Evolutionary conservation across 2,329 filamentous ascomycete genomes (phyloP).

Genomic region (Cercospora berteroae): DNA sequence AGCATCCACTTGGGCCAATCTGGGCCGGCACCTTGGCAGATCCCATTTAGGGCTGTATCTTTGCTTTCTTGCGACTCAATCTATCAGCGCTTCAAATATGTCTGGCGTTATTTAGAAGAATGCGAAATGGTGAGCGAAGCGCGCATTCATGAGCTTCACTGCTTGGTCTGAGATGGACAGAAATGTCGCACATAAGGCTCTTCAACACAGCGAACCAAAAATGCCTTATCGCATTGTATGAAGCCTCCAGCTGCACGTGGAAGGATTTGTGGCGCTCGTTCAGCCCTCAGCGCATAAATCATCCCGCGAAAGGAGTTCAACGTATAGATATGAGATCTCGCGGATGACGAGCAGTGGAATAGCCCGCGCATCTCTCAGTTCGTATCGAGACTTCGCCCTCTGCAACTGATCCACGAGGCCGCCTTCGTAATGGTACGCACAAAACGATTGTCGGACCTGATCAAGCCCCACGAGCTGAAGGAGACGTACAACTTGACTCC

Average conservation of each 20-base stretch:
- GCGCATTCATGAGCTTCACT: neutral
- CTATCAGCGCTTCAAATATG: neutral
- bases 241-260: neutral
- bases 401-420: neutral
- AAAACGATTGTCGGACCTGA: slow-evolving; percentile 6
- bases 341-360: neutral
- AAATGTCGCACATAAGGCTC: neutral
- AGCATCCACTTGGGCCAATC: neutral
- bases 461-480: slow-evolving; percentile 14
- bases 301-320: neutral
- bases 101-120: neutral
- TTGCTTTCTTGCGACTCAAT: neutral
- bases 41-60: neutral
- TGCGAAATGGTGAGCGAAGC: neutral
- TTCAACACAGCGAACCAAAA: neutral
- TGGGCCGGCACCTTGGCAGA: neutral
- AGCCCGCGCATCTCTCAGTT: neutral
- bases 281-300: neutral
- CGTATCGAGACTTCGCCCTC: neutral
- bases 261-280: neutral
- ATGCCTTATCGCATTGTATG: neutral
- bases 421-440: neutral
- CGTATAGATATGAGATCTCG: neutral
- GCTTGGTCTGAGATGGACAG: neutral
- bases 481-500: slow-evolving; percentile 15